Conservation (phyloP, 768 basidiomycete genomes). For the Lentinula detonsa region DNA sequence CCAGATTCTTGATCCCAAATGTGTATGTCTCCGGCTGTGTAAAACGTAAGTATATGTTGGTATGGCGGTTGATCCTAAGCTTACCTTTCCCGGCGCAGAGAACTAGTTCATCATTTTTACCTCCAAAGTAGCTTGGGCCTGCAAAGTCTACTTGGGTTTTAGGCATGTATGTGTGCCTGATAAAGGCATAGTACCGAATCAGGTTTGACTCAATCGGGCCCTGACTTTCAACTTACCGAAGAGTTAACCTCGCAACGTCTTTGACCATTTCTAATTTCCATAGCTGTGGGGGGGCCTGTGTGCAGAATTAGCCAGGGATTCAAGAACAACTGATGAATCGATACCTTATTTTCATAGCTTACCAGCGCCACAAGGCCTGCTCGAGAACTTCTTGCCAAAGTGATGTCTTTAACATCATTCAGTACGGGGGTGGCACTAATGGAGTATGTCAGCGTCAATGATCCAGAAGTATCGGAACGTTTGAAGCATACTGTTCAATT, state of each 20-base stretch:
- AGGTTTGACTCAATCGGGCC: neutral
- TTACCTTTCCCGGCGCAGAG: constrained; percentile 72
- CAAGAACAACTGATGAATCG: neutral
- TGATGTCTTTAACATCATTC: constrained; percentile 69
- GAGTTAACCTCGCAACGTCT: constrained; percentile 17
- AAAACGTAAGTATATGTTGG: neutral
- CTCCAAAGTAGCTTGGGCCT: constrained; percentile 79
- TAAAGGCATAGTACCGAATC: neutral
- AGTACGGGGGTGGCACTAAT: constrained; percentile 65
- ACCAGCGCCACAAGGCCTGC: constrained; percentile 56
- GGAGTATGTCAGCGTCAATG: constrained; percentile 7
- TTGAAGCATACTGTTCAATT: constrained; percentile 53
- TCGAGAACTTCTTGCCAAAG: constrained; percentile 43
- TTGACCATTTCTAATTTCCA: constrained; percentile 47
- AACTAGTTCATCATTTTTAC: constrained; percentile 72
- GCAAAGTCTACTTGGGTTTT: constrained; percentile 66
- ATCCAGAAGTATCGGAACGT: neutral
- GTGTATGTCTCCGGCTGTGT: constrained; percentile 70
- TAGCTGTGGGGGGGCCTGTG: constrained; percentile 46
- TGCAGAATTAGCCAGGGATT: neutral
- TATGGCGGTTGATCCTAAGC: constrained; percentile 4
- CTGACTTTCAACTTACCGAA: neutral
- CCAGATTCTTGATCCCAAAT: constrained; percentile 85
- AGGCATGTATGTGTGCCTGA: constrained; percentile 66
- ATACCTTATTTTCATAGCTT: constrained; percentile 71